A percentile compares a stretch with the other conserved stretches of the same genome.
These are phyloP conservation scores for Pleurostoma richardsiae DNA, from an alignment of 2,329 filamentous ascomycete genomes.

Conservation along the genomic window DNA sequence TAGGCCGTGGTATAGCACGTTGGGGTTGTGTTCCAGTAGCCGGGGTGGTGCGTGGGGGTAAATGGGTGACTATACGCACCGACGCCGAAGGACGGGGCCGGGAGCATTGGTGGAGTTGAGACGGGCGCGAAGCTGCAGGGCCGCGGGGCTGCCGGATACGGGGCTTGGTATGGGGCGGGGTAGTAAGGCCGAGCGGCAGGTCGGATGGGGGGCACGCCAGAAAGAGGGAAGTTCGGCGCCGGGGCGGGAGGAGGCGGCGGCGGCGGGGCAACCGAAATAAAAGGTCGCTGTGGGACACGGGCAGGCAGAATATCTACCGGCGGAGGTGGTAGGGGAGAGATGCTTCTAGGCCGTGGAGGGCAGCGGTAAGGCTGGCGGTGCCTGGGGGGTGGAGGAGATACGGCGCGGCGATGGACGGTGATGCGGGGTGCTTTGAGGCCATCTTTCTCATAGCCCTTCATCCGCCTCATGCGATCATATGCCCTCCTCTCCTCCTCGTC, in stretches of 20 bases:
- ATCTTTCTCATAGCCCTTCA: conserved; percentile 1
- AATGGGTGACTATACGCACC: no score
- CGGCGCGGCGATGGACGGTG: not conserved
- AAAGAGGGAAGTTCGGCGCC: not conserved
- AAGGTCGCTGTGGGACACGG: not conserved
- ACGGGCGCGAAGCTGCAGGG: not conserved
- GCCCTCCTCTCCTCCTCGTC: conserved; percentile 11
- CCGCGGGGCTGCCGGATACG: not conserved
- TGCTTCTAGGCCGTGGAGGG: not conserved
- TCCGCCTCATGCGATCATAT: conserved; percentile 2
- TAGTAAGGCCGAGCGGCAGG: not conserved
- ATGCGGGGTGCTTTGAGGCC: not conserved
- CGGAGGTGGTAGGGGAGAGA: not conserved
- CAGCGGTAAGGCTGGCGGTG: not conserved
- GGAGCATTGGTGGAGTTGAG: not conserved
- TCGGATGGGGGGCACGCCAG: not conserved
- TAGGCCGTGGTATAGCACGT: not conserved
- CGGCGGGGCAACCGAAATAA: not conserved
- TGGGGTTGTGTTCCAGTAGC: not conserved
- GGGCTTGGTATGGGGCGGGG: not conserved
- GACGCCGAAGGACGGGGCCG: not conserved
- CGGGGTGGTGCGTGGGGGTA: no score
- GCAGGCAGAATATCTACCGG: not conserved
- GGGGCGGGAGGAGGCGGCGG: not conserved
- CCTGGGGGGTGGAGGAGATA: conserved; percentile 1